Evolutionary conservation across 2,329 filamentous ascomycete genomes (phyloP).

Genomic region (Sclerotinia trifoliorum): DNA sequence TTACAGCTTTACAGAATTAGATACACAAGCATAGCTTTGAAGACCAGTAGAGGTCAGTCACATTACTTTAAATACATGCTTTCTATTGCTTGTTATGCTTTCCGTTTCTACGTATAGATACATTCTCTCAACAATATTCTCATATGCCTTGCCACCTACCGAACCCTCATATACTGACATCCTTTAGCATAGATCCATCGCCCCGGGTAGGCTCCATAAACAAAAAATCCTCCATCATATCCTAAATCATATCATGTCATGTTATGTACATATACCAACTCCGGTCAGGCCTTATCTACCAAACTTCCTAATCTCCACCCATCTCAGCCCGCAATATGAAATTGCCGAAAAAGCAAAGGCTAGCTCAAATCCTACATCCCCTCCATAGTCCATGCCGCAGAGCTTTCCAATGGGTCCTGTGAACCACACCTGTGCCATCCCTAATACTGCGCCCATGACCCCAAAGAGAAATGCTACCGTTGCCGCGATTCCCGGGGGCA

Average conservation of each 20-base stretch:
- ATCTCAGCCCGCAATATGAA: constrained; percentile 49
- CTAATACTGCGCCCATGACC: constrained; percentile 62
- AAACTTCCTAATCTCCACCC: constrained; percentile 45
- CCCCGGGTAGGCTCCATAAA: neutral
- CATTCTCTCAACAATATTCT: neutral
- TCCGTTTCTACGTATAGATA: neutral
- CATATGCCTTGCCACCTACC: neutral
- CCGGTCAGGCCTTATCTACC: constrained; percentile 38
- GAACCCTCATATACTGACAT: neutral
- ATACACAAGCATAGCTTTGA: neutral
- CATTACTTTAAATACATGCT: neutral
- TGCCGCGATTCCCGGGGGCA: constrained; percentile 65
- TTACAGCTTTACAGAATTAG: neutral
- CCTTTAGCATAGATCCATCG: neutral
- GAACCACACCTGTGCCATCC: constrained; percentile 70
- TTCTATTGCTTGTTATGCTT: constrained; percentile 1
- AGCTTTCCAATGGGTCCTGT: constrained; percentile 62
- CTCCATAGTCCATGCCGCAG: constrained; percentile 42
- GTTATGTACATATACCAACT: neutral
- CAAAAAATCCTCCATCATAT: neutral
- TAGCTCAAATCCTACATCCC: constrained; percentile 64
- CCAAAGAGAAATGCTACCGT: constrained; percentile 62
- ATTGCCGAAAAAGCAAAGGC: constrained; percentile 59
- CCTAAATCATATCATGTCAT: constrained; percentile 5
- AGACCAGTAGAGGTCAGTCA: neutral